These are phyloP conservation scores for Aspergillus versicolor DNA, from an alignment of 2,329 filamentous ascomycete species.

Conservation along the genomic window DNA sequence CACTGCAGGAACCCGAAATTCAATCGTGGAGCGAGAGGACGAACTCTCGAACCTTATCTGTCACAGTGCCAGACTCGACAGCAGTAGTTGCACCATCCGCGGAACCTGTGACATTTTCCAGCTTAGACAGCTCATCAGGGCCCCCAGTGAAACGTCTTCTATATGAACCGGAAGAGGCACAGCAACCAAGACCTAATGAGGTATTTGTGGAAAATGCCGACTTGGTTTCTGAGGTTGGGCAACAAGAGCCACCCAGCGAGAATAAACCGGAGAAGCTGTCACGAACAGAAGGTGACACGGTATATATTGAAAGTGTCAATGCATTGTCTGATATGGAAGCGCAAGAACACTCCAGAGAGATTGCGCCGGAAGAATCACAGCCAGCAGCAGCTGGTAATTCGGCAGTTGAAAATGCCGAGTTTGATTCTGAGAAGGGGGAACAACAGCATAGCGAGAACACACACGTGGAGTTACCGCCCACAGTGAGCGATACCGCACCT, in stretches of 20 bases:
- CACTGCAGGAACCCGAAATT: conserved; percentile 6
- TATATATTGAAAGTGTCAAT: not conserved
- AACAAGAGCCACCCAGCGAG: not conserved
- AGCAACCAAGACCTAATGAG: not conserved
- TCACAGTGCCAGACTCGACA: not conserved
- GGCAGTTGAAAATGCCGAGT: no score
- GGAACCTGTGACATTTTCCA: not conserved
- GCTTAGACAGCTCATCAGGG: not conserved
- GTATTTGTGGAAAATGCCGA: not conserved
- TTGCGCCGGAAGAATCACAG: not conserved
- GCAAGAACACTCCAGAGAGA: not conserved
- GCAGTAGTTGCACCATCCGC: not conserved
- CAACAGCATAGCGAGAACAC: no score
- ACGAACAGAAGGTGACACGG: not conserved
- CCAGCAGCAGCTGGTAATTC: no score
- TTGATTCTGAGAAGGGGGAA: no score
- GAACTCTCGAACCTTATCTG: not conserved
- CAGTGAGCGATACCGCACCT: not conserved
- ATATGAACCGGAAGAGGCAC: not conserved
- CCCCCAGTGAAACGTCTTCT: not conserved
- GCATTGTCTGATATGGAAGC: not conserved
- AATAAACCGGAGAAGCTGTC: not conserved
- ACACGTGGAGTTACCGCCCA: no score
- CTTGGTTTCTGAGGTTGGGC: not conserved
- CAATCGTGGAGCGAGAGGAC: not conserved